These are phyloP conservation scores for Astrephomene gubernaculifera DNA, from an alignment of 139 green algal genomes.

Conservation along the genomic window DNA sequence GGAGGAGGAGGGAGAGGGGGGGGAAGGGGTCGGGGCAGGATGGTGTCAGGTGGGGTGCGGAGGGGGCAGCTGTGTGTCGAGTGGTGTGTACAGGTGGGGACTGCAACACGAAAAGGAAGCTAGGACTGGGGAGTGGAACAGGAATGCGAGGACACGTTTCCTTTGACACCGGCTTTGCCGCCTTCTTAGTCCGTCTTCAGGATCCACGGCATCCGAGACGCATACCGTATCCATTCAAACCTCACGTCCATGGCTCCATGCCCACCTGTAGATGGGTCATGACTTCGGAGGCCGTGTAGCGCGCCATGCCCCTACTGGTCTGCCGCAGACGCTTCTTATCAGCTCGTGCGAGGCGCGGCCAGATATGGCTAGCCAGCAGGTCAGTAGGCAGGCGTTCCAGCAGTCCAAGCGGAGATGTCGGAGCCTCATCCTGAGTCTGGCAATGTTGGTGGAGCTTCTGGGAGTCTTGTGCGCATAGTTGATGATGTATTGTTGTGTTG, in stretches of 20 bases:
- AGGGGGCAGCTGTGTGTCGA: not conserved
- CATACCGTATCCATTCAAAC: not conserved
- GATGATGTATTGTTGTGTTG: too few species aligned
- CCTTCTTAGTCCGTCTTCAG: not conserved
- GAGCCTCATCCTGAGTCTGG: not conserved
- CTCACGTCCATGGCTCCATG: not conserved
- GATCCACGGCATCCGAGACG: not conserved
- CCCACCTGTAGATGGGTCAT: constrained; percentile 12
- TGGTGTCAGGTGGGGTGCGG: not conserved
- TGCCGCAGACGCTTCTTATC: not conserved
- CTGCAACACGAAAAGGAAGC: not conserved
- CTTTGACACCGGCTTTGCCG: not conserved
- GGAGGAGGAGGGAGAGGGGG: not conserved
- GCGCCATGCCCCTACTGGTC: not conserved
- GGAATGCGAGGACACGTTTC: not conserved
- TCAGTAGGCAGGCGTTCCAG: not conserved
- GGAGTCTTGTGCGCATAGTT: too few species aligned
- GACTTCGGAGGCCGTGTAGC: not conserved
- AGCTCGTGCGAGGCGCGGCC: not conserved
- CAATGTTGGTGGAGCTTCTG: too few species aligned
- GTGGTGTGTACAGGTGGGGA: not conserved
- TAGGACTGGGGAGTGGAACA: not conserved
- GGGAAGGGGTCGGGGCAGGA: not conserved
- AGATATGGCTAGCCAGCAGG: constrained; percentile 14
- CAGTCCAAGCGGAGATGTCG: not conserved